These are phyloP conservation scores for Magnusiomyces paraingens DNA, from an alignment of 1,139 yeast species.

Conservation along the genomic window DNA sequence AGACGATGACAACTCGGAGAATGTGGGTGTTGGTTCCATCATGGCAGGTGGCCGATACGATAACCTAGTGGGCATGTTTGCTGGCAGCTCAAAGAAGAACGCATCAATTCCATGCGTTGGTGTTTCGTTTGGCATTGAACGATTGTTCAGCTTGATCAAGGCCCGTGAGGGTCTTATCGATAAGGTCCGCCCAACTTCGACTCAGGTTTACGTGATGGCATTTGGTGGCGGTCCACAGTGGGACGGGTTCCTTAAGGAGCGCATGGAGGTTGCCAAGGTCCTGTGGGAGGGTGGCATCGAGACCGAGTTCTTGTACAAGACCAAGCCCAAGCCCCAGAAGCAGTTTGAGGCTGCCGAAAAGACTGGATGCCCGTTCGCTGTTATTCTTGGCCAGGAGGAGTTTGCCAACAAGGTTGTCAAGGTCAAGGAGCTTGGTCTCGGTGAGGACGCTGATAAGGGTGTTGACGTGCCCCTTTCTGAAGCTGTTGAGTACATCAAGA, in stretches of 20 bases:
- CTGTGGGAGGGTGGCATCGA: constrained; percentile 88
- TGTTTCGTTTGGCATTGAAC: constrained; percentile 91
- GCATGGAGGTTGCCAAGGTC: constrained; percentile 75
- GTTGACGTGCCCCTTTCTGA: constrained; percentile 60
- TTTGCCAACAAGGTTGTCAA: constrained; percentile 72
- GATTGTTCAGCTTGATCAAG: constrained; percentile 83
- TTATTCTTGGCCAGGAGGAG: constrained; percentile 93
- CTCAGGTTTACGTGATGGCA: constrained; percentile 94
- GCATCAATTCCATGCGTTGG: constrained; percentile 94
- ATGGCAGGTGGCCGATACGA: constrained; percentile 99
- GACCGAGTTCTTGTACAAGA: constrained; percentile 83
- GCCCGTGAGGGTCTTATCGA: constrained; percentile 57
- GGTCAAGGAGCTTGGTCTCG: constrained; percentile 83
- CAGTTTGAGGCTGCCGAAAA: constrained; percentile 98
- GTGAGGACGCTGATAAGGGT: constrained; percentile 84
- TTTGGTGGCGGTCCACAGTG: constrained; percentile 97
- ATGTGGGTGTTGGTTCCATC: constrained; percentile 96
- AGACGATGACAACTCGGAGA: constrained; percentile 90
- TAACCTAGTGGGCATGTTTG: constrained; percentile 92
- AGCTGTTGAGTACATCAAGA: constrained; percentile 49
- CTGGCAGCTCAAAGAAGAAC: constrained; percentile 59
- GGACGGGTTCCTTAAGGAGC: constrained; percentile 85
- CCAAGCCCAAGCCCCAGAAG: constrained; percentile 88
- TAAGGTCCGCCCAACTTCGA: constrained; percentile 68
- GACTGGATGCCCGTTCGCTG: constrained; percentile 84